Base-by-base conservation (phyloP, 192 early-diverging fungal genomes). In the Linnemannia exigua region DNA sequence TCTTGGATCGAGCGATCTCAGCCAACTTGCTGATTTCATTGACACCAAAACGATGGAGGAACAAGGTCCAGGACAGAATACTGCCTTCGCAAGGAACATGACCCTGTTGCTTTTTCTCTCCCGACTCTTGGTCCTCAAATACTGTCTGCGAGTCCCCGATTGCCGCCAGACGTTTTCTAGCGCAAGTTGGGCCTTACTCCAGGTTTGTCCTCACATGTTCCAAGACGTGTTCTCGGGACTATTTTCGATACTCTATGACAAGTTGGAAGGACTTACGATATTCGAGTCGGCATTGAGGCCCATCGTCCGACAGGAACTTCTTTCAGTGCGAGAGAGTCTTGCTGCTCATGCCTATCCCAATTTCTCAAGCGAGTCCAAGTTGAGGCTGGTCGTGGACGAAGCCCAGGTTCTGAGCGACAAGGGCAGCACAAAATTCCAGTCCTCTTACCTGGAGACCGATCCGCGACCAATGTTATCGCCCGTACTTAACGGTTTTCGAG, bases 171-270 rank as follows among this genome's bases (percentile, higher is more conserved):
- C 73, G 1, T 81, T 81, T 71, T 75, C 79, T 5, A 81, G 79
- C 38, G 71, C 72, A n/a, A 74, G 79, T 28, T 80, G 72, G 79
- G 48, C 72, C 28, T n/a, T 74, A n/a, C 73, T 81, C 41, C 79
- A 81, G 75, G 68, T 75, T n/a, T 81, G 72, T 75, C 79, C 79
- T 36, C 35, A 66, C 17, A 61, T 81, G 72, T 75, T 81, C 38
- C 22, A 47, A 28, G 72, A 81, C 52, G 67, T 81, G 2, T 81
- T 81, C 46, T 22, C 9, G 67, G 35, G n/a, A n/a, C n/a, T n/a
- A 33, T 81, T 75, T 52, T 17, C 20, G 66, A 74, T 35, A 11
- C 38, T 80, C 47, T 74, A 22, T 74, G 50, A 46, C 19, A 61
- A 14, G 47, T 61, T 80, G 61, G 22, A 74, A 44, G 67, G 14